phyloP scores from a whole-genome alignment of 495 filamentous ascomycete species.

The Amniculicola lignicola region DNA sequence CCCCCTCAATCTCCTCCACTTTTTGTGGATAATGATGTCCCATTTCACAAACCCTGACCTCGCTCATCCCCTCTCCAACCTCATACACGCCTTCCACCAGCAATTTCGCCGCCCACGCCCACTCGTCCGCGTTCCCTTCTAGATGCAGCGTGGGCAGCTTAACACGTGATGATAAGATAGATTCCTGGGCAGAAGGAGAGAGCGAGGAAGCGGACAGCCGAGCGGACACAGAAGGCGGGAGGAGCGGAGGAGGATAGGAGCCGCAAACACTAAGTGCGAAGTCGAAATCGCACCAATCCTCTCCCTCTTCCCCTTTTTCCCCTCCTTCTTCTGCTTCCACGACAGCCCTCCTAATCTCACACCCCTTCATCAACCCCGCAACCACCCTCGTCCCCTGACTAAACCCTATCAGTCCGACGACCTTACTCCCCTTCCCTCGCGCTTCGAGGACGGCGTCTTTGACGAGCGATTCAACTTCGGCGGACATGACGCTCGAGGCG shows the following conservation, averaged over 20 bases:
- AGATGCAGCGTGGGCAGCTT: conserved; percentile 16
- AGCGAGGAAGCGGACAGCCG: neutral
- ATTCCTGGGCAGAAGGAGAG: neutral
- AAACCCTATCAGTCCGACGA: conserved; percentile 24
- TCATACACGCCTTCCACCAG: conserved; percentile 12
- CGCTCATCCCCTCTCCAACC: conserved; percentile 11
- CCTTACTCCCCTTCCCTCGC: neutral
- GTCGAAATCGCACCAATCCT: conserved; percentile 13
- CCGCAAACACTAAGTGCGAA: conserved; percentile 21
- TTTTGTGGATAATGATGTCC: conserved; percentile 23
- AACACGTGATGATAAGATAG: neutral
- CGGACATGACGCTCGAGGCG: neutral
- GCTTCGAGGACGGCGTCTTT: neutral
- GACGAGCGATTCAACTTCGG: conserved; percentile 10
- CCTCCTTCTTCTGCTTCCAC: neutral
- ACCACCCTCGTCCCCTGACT: conserved; percentile 23
- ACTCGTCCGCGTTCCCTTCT: conserved; percentile 12
- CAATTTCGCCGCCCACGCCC: conserved; percentile 12
- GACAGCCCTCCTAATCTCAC: conserved; percentile 8
- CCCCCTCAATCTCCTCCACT: conserved; percentile 12
- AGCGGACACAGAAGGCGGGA: neutral
- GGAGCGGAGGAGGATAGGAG: conserved; percentile 13
- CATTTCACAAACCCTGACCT: conserved; percentile 11
- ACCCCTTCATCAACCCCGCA: conserved; percentile 20
- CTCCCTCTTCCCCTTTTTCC: neutral